Base-by-base conservation (phyloP, 192 early-diverging fungal genomes). In the Rhizophlyctis rosea region DNA sequence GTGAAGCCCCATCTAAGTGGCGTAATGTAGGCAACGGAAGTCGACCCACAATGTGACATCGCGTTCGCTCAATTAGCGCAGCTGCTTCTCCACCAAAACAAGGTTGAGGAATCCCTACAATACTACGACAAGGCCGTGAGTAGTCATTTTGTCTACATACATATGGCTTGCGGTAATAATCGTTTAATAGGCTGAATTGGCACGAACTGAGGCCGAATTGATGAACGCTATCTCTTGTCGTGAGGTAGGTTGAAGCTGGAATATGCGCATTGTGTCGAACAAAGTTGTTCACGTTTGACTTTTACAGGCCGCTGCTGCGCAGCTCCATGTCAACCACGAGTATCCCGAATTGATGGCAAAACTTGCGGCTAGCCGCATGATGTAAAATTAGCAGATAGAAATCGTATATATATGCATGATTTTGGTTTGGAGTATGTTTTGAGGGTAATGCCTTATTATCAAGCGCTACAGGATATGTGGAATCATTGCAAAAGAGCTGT, bases 1-100 rank as follows among this genome's bases (percentile, higher is more conserved):
- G 54, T 27, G 0, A 21, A 0, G 1, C 47, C 1, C n/a, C n/a
- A n/a, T n/a, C n/a, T n/a, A n/a, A n/a, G n/a, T n/a, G 39, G n/a
- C 28, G 18, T 1, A 25, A 18, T 18, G 47, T 1, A n/a, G 18
- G 95, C 95, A 3, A 79, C 93, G 48, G 85, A 91, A 70, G 91
- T 91, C 34, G 96, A 99, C 66, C 87, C 94, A n/a, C 82, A 89
- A 54, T 96, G 96, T 73, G 96, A 99, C 73, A 89, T 95, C 69
- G 95, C 96, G 13, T 90, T 91, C 69, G 72, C 91, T 54, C 91
- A 96, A 64, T 81, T 91, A 58, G 84, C 82, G 1, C 80, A 86
- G 52, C 58, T 85, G 21, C 60, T 76, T 23, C 62, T 81, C 39
- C 79, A 80, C 49, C 76, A 86, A 65, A 91, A 91, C 71, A 86